Base-by-base conservation (phyloP, 257 asterid species). In the Phtheirospermum japonicum region DNA sequence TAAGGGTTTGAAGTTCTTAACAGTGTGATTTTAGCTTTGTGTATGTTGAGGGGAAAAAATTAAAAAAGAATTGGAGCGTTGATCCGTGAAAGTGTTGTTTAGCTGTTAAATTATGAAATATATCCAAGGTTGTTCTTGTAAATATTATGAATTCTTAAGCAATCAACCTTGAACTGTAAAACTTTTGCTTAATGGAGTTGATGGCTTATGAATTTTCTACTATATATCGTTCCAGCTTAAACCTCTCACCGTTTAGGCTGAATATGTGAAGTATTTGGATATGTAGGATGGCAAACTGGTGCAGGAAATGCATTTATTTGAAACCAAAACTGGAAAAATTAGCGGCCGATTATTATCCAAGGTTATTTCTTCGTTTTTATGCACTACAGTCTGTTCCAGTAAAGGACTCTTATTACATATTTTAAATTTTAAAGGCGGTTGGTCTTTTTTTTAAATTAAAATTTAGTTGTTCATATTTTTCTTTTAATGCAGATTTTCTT, bases 271-370 rank as follows among this genome's bases (percentile, higher is more conserved):
- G 70, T 66, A 53, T 68, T 70, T 77, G 73, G 73, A 64, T 77
- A 28, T 83, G 77, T 82, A 89, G 98, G 98, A 83, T 75, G 85
- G 97, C 98, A 63, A 83, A 62, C 72, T 89, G 98, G 98, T 92
- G 98, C 86, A 76, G 98, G 79, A 92, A 92, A 73, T 92, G 97
- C 69, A 86, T 92, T 83, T 92, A 83, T 77, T 76, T 89, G 77
- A 89, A 92, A 75, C 98, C 97, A 45, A 92, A 92, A 64, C 77
- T 92, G 80, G 95, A 83, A 82, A 92, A 85, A 50, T 70, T 89
- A 76, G 95, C 99, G 8, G 95, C 99, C 4, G 94, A 85, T 55
- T 89, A 86, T 78, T 70, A 80, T 72, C 90, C 97, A 63, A 89
- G 98, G 98, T 91, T 17, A 32, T 85, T 43, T 55, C 61, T 53